Conservation (phyloP, 1,284 basidiomycete genomes). For the Cystobasidium pallidum region DNA sequence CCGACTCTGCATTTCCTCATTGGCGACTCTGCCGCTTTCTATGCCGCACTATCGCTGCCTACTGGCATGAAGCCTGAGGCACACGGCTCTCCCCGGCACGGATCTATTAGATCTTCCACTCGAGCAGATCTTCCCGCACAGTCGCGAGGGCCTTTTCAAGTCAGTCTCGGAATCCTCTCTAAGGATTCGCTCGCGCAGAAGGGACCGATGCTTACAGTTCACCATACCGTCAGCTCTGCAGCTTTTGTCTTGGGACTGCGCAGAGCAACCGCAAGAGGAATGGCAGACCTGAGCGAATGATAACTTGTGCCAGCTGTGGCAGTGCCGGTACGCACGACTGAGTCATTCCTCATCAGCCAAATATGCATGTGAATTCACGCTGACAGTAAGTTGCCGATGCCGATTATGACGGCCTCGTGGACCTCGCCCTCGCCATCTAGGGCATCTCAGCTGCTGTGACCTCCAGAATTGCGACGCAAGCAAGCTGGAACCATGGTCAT, state of each 20-base stretch:
- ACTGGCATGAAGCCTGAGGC: background rate
- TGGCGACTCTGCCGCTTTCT: too few relatives aligned
- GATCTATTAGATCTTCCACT: background rate
- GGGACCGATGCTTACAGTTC: too few relatives aligned
- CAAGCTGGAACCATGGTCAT: conserved; percentile 76
- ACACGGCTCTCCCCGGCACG: background rate
- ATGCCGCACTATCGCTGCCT: too few relatives aligned
- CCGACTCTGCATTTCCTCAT: too few relatives aligned
- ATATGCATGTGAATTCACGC: too few relatives aligned
- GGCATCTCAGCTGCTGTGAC: conserved; percentile 19
- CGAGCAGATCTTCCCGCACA: background rate
- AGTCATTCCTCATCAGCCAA: background rate
- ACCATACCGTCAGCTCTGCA: conserved; percentile 9
- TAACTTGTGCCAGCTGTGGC: conserved; percentile 23
- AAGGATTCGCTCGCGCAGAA: too few relatives aligned
- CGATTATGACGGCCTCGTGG: too few relatives aligned
- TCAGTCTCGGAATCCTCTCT: too few relatives aligned
- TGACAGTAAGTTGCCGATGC: too few relatives aligned
- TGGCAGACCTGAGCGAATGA: conserved; percentile 17
- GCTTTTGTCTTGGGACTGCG: background rate
- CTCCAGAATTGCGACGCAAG: conserved; percentile 3
- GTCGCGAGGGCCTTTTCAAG: background rate
- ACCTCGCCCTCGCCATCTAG: background rate
- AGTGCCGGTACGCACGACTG: background rate
- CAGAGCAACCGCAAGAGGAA: conserved; percentile 6